A percentile compares a stretch with the other conserved stretches of the same genome.
Conservation (phyloP, 2,329 filamentous ascomycete species). For the Berkeleyomyces rouxiae region DNA sequence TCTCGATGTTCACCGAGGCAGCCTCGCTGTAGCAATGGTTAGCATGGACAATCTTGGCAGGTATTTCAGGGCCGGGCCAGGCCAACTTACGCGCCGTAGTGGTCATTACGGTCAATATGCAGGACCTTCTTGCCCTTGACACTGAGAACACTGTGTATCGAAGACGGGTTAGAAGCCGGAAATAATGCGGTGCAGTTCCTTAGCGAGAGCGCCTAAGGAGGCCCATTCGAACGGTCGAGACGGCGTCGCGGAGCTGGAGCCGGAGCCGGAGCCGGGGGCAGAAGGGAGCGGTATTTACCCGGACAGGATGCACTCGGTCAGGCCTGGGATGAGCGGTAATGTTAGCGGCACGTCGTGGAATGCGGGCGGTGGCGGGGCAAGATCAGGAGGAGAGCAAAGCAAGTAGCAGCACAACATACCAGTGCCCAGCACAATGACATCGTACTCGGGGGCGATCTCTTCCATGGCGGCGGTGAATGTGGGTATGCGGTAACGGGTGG, state of each 20-base stretch:
- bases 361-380: neutral
- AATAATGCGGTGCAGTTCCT: neutral
- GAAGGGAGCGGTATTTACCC: constrained; percentile 42
- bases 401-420: constrained; percentile 38
- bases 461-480: constrained; percentile 49
- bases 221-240: no score
- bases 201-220: neutral
- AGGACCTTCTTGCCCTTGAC: constrained; percentile 99
- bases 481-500: constrained; percentile 17
- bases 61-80: constrained; percentile 9
- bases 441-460: constrained; percentile 95
- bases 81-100: constrained; percentile 78
- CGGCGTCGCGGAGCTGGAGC: neutral
- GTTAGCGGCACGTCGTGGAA: neutral
- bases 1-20: constrained; percentile 90
- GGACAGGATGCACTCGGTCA: constrained; percentile 98
- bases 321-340: constrained; percentile 36
- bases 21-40: constrained; percentile 45
- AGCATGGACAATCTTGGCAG: constrained; percentile 19
- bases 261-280: neutral
- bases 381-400: neutral
- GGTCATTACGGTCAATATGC: constrained; percentile 95
- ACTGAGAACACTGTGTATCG: constrained; percentile 58
- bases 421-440: constrained; percentile 96
- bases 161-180: neutral